Evolutionary conservation across 805 yeast species (phyloP), one percentile per base, ranked within the genome.

Genomic region (Ogataea pilisensis): DNA sequence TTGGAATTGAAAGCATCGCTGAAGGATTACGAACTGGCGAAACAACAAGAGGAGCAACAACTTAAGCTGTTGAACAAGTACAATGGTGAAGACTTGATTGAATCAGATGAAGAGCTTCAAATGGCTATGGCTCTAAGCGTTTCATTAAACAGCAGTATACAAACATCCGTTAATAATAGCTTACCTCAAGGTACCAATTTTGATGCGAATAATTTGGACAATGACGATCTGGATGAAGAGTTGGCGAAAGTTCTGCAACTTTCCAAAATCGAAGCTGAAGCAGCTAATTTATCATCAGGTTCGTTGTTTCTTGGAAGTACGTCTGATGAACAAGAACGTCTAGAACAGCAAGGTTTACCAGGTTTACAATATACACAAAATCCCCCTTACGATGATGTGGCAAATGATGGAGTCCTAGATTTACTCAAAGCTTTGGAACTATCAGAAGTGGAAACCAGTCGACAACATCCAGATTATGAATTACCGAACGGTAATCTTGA

Each of bases 51-150:
- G 7, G 53, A 58, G 6, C 44, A 45, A 9, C 53, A 48, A 7
- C 31, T 41, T 13, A 43, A 44, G 4, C 27, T 70, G 37, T 48
- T 72, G 21, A 66, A 66, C 27, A 73, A 68, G 54, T 76, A 66
- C 51, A 76, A 76, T 50, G 82, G 81, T 2, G 53, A 54, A 14
- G 54, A 54, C 3, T 50, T 53, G 13, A 57, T 54, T 5, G 71
- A 67, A 38, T 68, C 68, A 5, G 64, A 61, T 27, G 75, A 69
- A 22, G 70, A 68, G 41, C 46, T 68, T 21, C 59, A 64, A 20
- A 51, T 69, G 50, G 76, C 75, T 1, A 39, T 72, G 34, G 76
- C 76, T 4, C 43, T 73, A 46, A 64, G 67, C 44, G 59, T 53
- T 28, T 63, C 66, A 21, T 25, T 55, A 35, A 51, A 45, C 27